phyloP scores from a whole-genome alignment of 1,284 basidiomycete genomes.

The Macrocybe sp. region DNA sequence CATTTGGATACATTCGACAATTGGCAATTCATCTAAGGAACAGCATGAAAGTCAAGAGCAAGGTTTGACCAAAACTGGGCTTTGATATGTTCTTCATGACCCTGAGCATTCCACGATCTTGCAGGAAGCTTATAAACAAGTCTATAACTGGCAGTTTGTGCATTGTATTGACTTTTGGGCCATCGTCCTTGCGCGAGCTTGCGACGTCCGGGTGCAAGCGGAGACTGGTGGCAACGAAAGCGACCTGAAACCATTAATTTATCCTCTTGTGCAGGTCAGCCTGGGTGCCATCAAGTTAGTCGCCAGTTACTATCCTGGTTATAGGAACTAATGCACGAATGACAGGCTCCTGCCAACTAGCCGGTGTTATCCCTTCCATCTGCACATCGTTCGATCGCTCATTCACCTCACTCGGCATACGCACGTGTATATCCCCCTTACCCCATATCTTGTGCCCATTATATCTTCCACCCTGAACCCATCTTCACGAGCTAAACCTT shows the following conservation, averaged over 20 bases:
- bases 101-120: slow-evolving; percentile 4
- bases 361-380: slow-evolving; percentile 44
- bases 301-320: slow-evolving; percentile 8
- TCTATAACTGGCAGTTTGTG: slow-evolving; percentile 99
- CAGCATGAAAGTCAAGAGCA: slow-evolving; percentile 85
- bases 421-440: slow-evolving; percentile 83
- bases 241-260: slow-evolving; percentile 85
- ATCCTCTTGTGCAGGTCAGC: slow-evolving; percentile 93
- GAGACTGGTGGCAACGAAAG: slow-evolving; percentile 60
- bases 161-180: slow-evolving; percentile 98
- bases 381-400: slow-evolving; percentile 44
- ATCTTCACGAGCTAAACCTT: slow-evolving; percentile 77
- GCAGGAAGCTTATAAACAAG: slow-evolving; percentile 84
- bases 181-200: slow-evolving; percentile 81
- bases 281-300: slow-evolving; percentile 87
- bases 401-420: slow-evolving; percentile 64
- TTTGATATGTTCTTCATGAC: slow-evolving; percentile 5
- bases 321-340: slow-evolving; percentile 3
- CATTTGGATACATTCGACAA: slow-evolving; percentile 95
- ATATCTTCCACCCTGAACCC: slow-evolving; percentile 75
- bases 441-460: slow-evolving; percentile 85
- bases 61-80: slow-evolving; percentile 39
- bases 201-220: slow-evolving; percentile 51
- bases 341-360: slow-evolving; percentile 68
- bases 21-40: slow-evolving; percentile 92